Conservation (phyloP, 1,139 yeast genomes). For the Saccharomyces hybrid region DNA sequence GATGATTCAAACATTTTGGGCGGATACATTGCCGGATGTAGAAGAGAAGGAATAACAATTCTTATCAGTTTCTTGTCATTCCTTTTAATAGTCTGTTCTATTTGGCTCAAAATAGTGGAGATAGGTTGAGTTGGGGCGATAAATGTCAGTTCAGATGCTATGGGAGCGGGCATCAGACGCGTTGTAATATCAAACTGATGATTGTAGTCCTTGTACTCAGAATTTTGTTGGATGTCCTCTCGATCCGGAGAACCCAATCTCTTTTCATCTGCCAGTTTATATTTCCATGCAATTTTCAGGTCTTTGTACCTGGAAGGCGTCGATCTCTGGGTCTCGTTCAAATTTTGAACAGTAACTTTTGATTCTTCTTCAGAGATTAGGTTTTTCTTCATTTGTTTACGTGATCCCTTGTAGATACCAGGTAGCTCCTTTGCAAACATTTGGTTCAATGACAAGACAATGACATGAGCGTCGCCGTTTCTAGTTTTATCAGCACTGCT, state of each 20-base stretch:
- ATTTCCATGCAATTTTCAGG: constrained; percentile 83
- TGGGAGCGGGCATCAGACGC: constrained; percentile 58
- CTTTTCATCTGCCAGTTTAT: constrained; percentile 48
- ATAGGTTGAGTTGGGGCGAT: constrained; percentile 35
- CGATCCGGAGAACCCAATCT: constrained; percentile 17
- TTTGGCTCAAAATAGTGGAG: constrained; percentile 34
- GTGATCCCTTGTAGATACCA: constrained; percentile 66
- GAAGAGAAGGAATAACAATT: constrained; percentile 62
- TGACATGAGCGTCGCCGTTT: constrained; percentile 45
- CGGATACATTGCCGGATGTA: constrained; percentile 71
- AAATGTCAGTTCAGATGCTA: constrained; percentile 49
- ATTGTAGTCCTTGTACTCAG: constrained; percentile 43
- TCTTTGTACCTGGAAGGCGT: constrained; percentile 35
- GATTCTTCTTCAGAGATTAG: constrained; percentile 51
- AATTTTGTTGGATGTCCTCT: constrained; percentile 24
- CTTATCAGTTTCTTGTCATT: constrained; percentile 46
- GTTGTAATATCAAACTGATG: constrained; percentile 74
- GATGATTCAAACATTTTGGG: constrained; percentile 44
- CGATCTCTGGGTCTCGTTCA: constrained; percentile 33
- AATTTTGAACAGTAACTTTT: constrained; percentile 60
- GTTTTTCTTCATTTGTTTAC: constrained; percentile 57
- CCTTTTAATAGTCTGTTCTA: constrained; percentile 37
- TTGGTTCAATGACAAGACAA: constrained; percentile 56
- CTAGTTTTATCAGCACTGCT: constrained; percentile 21
- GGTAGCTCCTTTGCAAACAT: constrained; percentile 72